Evolutionary conservation across 2,329 filamentous ascomycete genomes (phyloP).

Genomic region (Diaporthe sp.): DNA sequence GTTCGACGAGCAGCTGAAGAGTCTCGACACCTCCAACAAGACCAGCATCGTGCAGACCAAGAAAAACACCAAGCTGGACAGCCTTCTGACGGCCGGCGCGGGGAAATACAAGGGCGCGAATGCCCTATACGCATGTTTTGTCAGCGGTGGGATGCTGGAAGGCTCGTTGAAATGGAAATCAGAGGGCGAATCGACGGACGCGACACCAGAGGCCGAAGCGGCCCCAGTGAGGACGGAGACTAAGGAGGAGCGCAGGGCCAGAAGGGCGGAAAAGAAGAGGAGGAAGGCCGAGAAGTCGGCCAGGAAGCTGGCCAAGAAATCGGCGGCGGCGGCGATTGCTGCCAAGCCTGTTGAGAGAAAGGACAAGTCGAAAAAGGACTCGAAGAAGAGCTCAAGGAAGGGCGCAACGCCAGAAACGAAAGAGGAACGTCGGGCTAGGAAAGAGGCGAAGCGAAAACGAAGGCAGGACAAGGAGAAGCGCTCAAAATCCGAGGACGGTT

Average conservation of each 20-base stretch:
- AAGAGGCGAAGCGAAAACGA: conserved; percentile 48
- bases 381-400: conserved; percentile 37
- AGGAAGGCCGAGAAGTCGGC: conserved; percentile 48
- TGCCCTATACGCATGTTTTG: conserved; percentile 87
- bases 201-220: conserved; percentile 47
- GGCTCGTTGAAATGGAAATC: conserved; percentile 72
- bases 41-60: conserved; percentile 71
- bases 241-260: conserved; percentile 52
- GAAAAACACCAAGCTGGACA: conserved; percentile 66
- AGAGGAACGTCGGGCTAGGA: conserved; percentile 41
- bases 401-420: conserved; percentile 43
- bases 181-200: conserved; percentile 46
- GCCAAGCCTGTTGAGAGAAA: conserved; percentile 8
- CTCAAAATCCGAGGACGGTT: conserved; percentile 32
- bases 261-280: conserved; percentile 53
- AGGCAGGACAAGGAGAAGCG: conserved; percentile 47
- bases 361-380: conserved; percentile 28
- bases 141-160: conserved; percentile 81
- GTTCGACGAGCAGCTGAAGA: conserved; percentile 91
- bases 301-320: conserved; percentile 35
- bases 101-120: conserved; percentile 72
- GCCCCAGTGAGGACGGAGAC: conserved; percentile 48
- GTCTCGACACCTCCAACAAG: conserved; percentile 75
- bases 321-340: neutral
- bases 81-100: conserved; percentile 64